Evolutionary conservation across 805 yeast species (phyloP), one percentile per base, ranked within the genome.

Genomic region (Candida oleophila): DNA sequence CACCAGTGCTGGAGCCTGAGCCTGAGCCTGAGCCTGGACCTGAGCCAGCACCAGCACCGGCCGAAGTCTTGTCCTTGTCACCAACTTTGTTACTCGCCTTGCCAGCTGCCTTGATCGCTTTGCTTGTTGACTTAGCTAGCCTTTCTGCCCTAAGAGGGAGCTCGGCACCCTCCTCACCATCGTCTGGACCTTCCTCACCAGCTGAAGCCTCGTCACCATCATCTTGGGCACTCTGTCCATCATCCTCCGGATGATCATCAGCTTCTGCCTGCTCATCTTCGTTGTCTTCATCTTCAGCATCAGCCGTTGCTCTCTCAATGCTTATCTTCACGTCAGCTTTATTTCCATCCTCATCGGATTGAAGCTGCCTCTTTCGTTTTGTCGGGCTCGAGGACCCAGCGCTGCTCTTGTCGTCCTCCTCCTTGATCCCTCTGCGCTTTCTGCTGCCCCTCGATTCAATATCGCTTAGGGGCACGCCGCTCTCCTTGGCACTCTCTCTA

Each of bases 401-500:
- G 44, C n/a, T 32, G 47, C 37, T 38, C 46, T 16, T 22, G 44
- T 32, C 36, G 40, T 40, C 16, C 18, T 40, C 36, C 8, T 40
- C 34, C n/a, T 25, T 22, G 21, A 16, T 21, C 19, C 22, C 33
- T 4, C 42, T 12, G 8, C 42, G 19, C 22, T 41, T 41, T 15
- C 43, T 22, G 14, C 22, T 25, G n/a, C 34, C 14, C 14, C 43
- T 39, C 12, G 46, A n/a, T 22, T 42, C 46, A 14, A 46, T 49
- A 19, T 40, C 34, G 12, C 47, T 47, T 18, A 44, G 34, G 22
- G 49, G 48, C 14, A 55, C 44, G 9, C 65, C 78, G 43, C 73
- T 68, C 46, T 78, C 83, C 49, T 72, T 69, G 14, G 81, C 83
- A 55, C 82, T 77, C 57, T 80, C 85, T 47, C 80, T 74, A 33